Percentiles rank a stretch among this genome's conserved stretches.
phyloP scores from a whole-genome alignment of 352 stramenopile species.

The Phytophthora citricola region DNA sequence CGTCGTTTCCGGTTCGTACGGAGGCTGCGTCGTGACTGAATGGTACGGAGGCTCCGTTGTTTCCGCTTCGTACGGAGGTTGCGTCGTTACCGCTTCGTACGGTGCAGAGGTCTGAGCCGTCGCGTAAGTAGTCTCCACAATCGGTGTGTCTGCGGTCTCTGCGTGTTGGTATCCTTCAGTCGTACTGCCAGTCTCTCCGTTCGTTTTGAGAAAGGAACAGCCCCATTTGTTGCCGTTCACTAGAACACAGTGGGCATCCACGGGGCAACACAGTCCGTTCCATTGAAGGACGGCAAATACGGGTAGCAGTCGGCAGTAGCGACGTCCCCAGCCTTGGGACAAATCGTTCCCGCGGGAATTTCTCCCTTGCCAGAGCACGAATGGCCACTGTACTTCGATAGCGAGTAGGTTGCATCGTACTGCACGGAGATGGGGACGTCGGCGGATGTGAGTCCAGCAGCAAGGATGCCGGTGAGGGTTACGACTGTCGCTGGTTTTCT shows the following conservation, averaged over 20 bases:
- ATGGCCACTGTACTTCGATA: constrained; percentile 19
- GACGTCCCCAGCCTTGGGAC: constrained; percentile 30
- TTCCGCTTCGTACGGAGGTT: no score
- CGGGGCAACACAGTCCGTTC: constrained; percentile 18
- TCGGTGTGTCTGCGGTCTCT: neutral
- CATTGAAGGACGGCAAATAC: constrained; percentile 29
- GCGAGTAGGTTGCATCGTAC: constrained; percentile 28
- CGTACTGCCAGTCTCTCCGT: no score
- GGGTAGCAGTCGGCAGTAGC: constrained; percentile 22
- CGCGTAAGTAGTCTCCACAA: neutral
- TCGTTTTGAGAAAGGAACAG: no score
- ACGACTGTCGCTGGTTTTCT: constrained; percentile 6
- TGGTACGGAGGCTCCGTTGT: no score
- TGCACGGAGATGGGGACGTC: constrained; percentile 26
- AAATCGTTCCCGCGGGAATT: constrained; percentile 7
- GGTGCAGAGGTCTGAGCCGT: neutral
- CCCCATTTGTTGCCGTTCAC: constrained; percentile 15
- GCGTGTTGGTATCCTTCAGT: no score
- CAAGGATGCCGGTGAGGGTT: constrained; percentile 15
- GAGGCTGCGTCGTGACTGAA: no score
- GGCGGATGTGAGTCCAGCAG: constrained; percentile 8
- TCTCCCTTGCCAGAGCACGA: constrained; percentile 23
- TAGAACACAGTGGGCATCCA: constrained; percentile 25
- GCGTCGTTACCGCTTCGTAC: no score
- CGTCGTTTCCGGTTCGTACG: no score